Evolutionary conservation across 257 asterid genomes (phyloP).

Genomic region (Thymus quinquecostatus): DNA sequence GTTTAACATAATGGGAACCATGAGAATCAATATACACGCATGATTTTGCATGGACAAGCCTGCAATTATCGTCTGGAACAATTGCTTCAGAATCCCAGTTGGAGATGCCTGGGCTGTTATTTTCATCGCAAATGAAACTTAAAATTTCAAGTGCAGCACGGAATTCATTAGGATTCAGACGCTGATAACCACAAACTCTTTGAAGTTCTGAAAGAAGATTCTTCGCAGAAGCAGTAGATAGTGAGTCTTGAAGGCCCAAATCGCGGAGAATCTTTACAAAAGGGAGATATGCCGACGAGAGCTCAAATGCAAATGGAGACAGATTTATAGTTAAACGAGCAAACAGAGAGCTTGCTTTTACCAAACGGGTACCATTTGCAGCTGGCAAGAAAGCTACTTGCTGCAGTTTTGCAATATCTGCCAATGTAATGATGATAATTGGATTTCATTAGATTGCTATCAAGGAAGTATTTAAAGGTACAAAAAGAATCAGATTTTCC

Average conservation of each 20-base stretch:
- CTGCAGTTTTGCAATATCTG: slow-evolving; percentile 71
- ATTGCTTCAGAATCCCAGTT: slow-evolving; percentile 74
- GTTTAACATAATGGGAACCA: slow-evolving; percentile 73
- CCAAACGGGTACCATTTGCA: slow-evolving; percentile 95
- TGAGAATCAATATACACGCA: slow-evolving; percentile 80
- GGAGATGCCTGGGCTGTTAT: slow-evolving; percentile 48
- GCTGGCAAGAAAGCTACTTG: slow-evolving; percentile 93
- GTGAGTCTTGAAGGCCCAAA: slow-evolving; percentile 81
- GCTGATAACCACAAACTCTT: slow-evolving; percentile 88
- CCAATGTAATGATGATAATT: slow-evolving; percentile 30
- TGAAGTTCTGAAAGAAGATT: slow-evolving; percentile 80
- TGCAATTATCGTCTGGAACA: slow-evolving; percentile 94
- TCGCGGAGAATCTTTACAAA: slow-evolving; percentile 76
- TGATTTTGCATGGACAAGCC: slow-evolving; percentile 84
- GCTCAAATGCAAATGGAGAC: slow-evolving; percentile 96
- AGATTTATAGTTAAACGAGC: slow-evolving; percentile 82
- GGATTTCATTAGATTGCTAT: slow-evolving; percentile 30
- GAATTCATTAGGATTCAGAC: slow-evolving; percentile 88
- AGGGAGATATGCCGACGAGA: slow-evolving; percentile 82
- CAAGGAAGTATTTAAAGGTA: slow-evolving; percentile 22
- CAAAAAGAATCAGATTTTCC: slow-evolving; percentile 17
- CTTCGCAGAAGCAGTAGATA: slow-evolving; percentile 76
- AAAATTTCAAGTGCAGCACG: slow-evolving; percentile 87
- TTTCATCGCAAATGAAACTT: slow-evolving; percentile 67
- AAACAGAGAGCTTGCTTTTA: slow-evolving; percentile 84